Base-by-base conservation (phyloP, 176 grass and related monocot species). In the Oryza australiensis region DNA sequence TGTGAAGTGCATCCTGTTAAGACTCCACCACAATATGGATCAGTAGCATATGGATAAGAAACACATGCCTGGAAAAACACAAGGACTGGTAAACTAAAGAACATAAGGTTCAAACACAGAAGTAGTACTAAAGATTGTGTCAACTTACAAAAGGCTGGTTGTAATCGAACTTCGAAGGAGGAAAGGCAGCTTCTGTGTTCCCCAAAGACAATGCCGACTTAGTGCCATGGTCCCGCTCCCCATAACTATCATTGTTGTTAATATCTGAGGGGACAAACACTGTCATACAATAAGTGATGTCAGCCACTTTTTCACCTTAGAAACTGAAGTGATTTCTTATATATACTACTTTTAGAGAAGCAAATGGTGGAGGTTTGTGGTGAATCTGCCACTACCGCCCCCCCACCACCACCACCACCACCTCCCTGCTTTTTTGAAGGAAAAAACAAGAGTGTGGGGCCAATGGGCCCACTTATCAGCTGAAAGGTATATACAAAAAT, bases 141-240 rank as follows among this genome's bases (percentile, higher is more conserved):
- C 34, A 60, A 83, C 86, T 76, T 92, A 92, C 90, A 48, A 86
- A 91, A 82, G 85, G 34, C 33, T 88, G 86, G 74, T 20, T 83
- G 80, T 86, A 88, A 81, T 88, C 83, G 53, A 83, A 9, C 49
- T 86, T 86, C 23, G 57, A 64, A 86, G 79, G 20, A n/a, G 75
- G n/a, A 23, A 92, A 86, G 7, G 74, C 51, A 79, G 23, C 38
- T 75, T 92, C 90, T 59, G 79, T 57, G 46, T 43, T 80, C 8
- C 83, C 79, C 70, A 86, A 68, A 23, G 74, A 86, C 34, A 80
- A 27, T 59, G 57, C 41, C 24, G 86, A 79, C 14, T 86, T 92
- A 23, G 43, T 81, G 28, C 68, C 74, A 18, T 75, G 68, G 34
- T 79, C 85, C 35, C 3, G 18, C 45, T 85, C 82, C 66, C 26